Base-by-base conservation (phyloP, 2,329 filamentous ascomycete species). In the Colletotrichum australisinense region DNA sequence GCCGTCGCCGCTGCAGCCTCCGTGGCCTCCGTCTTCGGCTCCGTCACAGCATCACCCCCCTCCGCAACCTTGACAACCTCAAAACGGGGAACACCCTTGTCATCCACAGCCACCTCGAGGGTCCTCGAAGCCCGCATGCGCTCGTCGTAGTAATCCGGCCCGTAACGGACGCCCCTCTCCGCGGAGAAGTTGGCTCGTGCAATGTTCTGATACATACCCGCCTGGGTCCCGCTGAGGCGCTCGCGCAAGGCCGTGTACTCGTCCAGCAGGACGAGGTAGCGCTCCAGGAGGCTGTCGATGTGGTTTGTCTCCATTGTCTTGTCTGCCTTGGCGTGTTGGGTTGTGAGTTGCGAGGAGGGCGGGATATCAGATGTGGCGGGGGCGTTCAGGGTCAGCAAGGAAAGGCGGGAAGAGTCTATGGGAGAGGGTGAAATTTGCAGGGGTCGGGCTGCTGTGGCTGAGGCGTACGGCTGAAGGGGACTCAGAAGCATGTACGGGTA, bases 131-230 rank as follows among this genome's bases (percentile, higher is more conserved):
- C 92, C 79, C 91, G 90, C 91, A 94, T 94, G 59, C 93, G 88
- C 75, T 91, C 88, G 80, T 95, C 93, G 79, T 94, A 96, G 78
- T 90, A 88, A 77, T 94, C 92, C 75, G 86, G 88, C 3, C 93
- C 93, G 79, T 93, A 95, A 55, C 90, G 86, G 74, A 90, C 80
- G 38, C 91, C 89, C 14, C 89, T 85, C 78, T 90, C 86, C n/a
- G 89, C 90, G 32, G 89, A 85, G 82, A 94, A 95, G 83, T 95
- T 95, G 74, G 94, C 93, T 70, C 93, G 89, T n/a, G 93, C 92
- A 53, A 95, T 86, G 75, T 85, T 83, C 69, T 89, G 87, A 78
- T 86, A 89, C 75, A 93, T 87, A 64, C 83, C 83, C 24, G 87
- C 83, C 75, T 94, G 88, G 24, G 89, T 82, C 14, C 80, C 78